Evolutionary conservation across 768 basidiomycete species (phyloP).

Genomic region (Dentipellis fragilis): DNA sequence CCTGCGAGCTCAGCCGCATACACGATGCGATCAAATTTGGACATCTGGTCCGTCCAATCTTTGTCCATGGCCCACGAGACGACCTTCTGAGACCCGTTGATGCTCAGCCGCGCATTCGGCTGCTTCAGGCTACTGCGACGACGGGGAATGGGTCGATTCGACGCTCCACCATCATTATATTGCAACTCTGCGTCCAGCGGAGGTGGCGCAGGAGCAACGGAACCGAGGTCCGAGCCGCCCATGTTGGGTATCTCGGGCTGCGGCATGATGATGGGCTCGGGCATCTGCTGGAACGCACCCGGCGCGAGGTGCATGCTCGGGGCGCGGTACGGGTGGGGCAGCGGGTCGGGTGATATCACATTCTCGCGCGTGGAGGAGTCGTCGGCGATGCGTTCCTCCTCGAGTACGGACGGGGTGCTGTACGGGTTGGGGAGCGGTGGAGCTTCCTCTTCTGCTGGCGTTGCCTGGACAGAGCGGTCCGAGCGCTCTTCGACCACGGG

Average conservation of each 20-base stretch:
- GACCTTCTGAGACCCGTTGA: conserved; percentile 43
- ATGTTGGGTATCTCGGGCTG: not conserved
- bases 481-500: conserved; percentile 10
- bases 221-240: not conserved
- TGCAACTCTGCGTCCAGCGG: conserved; percentile 1
- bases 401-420: conserved; percentile 14
- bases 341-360: conserved; percentile 31
- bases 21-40: conserved; percentile 32
- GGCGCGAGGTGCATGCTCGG: conserved; percentile 16
- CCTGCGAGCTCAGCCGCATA: conserved; percentile 31
- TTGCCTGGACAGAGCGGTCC: not conserved
- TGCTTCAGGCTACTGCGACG: conserved; percentile 60
- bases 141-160: conserved; percentile 28
- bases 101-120: conserved; percentile 29
- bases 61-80: conserved; percentile 71
- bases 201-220: conserved; percentile 11
- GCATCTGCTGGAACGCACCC: conserved; percentile 7
- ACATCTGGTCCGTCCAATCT: conserved; percentile 47
- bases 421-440: conserved; percentile 8
- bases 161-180: not conserved
- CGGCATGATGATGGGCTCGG: not conserved
- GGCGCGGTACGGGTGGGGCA: conserved; percentile 36
- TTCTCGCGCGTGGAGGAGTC: conserved; percentile 11
- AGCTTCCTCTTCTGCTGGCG: not conserved
- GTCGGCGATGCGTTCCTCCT: not conserved